These are phyloP conservation scores for Vigna reflexopilosa DNA, from an alignment of 306 rosid genomes.

Conservation along the genomic window DNA sequence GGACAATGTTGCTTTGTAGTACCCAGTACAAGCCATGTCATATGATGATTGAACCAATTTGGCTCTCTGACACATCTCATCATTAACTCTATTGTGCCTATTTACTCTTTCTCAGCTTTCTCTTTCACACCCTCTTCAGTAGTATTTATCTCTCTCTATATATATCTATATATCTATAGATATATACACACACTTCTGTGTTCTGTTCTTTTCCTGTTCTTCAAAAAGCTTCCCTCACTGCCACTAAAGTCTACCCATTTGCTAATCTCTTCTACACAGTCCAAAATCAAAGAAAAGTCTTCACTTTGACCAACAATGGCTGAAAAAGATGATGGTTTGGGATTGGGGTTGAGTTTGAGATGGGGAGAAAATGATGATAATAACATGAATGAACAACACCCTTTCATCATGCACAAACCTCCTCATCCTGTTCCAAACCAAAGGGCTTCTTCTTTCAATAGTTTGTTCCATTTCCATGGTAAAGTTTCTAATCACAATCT, in stretches of 20 bases:
- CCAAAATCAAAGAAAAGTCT: background rate
- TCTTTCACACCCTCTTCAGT: background rate
- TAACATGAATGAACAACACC: background rate
- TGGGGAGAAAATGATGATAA: conserved; percentile 41
- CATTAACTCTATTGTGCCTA: conserved; percentile 63
- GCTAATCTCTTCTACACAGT: background rate
- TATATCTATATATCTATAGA: conserved; percentile 47
- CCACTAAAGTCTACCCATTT: conserved; percentile 20
- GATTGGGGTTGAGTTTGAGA: conserved; percentile 65
- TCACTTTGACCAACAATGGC: conserved; percentile 51
- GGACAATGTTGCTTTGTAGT: background rate
- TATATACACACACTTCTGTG: conserved; percentile 44
- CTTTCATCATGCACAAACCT: conserved; percentile 57
- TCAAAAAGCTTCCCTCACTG: conserved; percentile 44
- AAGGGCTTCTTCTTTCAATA: conserved; percentile 53
- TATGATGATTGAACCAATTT: conserved; percentile 68
- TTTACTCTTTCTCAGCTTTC: conserved; percentile 10
- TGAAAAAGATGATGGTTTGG: conserved; percentile 60
- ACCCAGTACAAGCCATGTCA: conserved; percentile 35
- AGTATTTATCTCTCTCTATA: conserved; percentile 34
- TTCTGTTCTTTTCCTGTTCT: conserved; percentile 51
- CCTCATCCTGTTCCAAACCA: conserved; percentile 50
- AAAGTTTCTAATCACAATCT: background rate
- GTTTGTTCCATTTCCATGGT: conserved; percentile 67
- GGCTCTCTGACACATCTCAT: conserved; percentile 67